Percentiles rank a stretch among this genome's conserved stretches.
These are phyloP conservation scores for Halenospora varia DNA, from an alignment of 495 filamentous ascomycete genomes.

Conservation along the genomic window DNA sequence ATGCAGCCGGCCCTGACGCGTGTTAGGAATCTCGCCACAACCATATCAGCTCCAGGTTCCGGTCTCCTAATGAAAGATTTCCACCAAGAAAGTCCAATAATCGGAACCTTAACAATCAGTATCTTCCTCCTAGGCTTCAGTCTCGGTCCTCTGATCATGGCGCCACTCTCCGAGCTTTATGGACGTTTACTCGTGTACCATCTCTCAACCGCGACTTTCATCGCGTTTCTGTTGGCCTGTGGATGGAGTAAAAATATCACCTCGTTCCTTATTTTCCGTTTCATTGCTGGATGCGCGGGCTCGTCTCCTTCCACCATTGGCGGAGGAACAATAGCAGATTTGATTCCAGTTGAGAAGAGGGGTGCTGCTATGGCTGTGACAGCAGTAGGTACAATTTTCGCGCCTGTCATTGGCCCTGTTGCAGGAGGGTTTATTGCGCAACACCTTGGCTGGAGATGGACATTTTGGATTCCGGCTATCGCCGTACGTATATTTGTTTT, in stretches of 20 bases:
- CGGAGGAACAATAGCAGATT: constrained; percentile 51
- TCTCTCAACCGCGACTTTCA: constrained; percentile 40
- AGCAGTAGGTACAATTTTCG: constrained; percentile 35
- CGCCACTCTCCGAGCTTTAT: constrained; percentile 50
- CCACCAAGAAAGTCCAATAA: constrained; percentile 39
- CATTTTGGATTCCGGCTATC: constrained; percentile 51
- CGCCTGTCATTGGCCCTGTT: constrained; percentile 53
- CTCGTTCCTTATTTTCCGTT: constrained; percentile 47
- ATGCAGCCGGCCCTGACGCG: constrained; percentile 31
- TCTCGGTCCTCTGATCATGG: constrained; percentile 40
- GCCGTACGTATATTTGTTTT: constrained; percentile 19
- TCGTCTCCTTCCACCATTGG: constrained; percentile 45
- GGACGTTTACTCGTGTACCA: constrained; percentile 50
- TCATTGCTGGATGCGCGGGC: constrained; percentile 50
- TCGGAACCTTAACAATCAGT: constrained; percentile 57
- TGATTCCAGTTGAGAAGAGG: constrained; percentile 40
- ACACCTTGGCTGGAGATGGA: constrained; percentile 60
- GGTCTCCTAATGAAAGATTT: constrained; percentile 54
- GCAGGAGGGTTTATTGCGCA: constrained; percentile 58
- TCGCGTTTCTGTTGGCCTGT: constrained; percentile 40
- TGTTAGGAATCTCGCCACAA: constrained; percentile 47
- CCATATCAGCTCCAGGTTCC: constrained; percentile 35
- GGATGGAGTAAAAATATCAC: constrained; percentile 35
- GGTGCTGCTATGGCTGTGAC: constrained; percentile 44
- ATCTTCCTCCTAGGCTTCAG: constrained; percentile 53